Percentiles rank a stretch among this genome's conserved stretches.
Evolutionary conservation across 225 moss, liverwort and hornwort species (phyloP).

Genomic region (Climacium dendroides): DNA sequence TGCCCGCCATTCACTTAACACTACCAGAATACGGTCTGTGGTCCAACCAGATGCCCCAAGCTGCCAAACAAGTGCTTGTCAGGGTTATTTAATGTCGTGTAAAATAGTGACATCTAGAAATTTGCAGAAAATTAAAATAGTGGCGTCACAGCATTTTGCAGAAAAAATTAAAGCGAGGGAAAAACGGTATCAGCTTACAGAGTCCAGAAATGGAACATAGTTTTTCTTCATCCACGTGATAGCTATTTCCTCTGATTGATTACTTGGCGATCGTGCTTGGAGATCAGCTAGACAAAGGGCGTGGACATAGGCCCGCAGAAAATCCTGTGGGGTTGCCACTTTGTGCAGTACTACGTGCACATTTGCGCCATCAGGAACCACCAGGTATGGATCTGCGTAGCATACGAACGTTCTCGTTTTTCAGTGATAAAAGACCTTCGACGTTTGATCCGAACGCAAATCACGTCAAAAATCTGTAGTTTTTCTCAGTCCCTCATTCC

Average conservation of each 20-base stretch:
- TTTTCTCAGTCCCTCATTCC: background rate
- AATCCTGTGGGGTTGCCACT: conserved; percentile 43
- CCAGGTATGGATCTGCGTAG: conserved; percentile 52
- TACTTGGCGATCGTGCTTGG: conserved; percentile 6
- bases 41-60: conserved; percentile 66
- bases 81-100: background rate
- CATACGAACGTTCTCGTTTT: background rate
- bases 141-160: background rate
- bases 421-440: background rate
- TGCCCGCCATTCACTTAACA: conserved; percentile 83
- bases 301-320: conserved; percentile 67
- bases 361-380: conserved; percentile 29
- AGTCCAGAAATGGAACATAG: conserved; percentile 38
- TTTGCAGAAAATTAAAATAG: background rate
- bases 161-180: background rate
- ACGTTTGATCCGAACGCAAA: background rate
- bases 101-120: background rate
- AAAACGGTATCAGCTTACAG: conserved; percentile 28
- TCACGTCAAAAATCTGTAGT: background rate
- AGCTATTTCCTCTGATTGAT: conserved; percentile 31
- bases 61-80: conserved; percentile 30
- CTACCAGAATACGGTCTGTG: conserved; percentile 57
- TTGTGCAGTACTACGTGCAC: conserved; percentile 67
- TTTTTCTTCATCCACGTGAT: conserved; percentile 60
- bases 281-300: conserved; percentile 46